Evolutionary conservation across 768 basidiomycete species (phyloP), one percentile per base, ranked within the genome.

Genomic region (Russula virescens): DNA sequence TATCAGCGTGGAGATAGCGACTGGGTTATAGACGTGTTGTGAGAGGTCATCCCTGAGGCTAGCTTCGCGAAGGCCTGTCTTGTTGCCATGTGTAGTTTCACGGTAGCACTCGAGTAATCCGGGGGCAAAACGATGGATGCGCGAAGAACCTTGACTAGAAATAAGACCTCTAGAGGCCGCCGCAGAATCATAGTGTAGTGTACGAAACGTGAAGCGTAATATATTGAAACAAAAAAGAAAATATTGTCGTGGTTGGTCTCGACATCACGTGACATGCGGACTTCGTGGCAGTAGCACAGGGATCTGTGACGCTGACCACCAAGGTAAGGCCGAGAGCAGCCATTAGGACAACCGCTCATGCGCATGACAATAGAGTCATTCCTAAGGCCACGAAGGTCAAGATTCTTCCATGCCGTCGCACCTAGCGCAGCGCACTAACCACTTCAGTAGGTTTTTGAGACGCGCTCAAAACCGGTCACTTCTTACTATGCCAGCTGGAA

Each of bases 281-380:
- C n/a, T n/a, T n/a, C n/a, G n/a, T n/a, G n/a, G n/a, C n/a, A n/a
- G n/a, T 55, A 25, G n/a, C 25, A 42, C n/a, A 59, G 23, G 48
- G 7, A 51, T 19, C 26, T 18, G 23, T 45, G 42, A 40, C 35
- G 42, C 84, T 11, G 48, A 87, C 89, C 89, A 52, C 91, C 96
- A 49, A 95, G 78, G 74, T 96, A 98, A 42, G 94, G 96, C 62
- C 95, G 82, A 2, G 95, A 91, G 72, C 94, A 94, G 42, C 92
- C 93, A 69, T 94, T 94, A 3, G 92, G 92, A 68, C 95, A 98
- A 54, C 96, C 96, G 18, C 95, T 98, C 95, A 98, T 98, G 57
- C 96, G 84, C 96, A 99, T 98, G 63, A 98, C 85, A 67, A 98
- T 96, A 3, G 89, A 86, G 74, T 99, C 96, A 72, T 97, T 88